Base-by-base conservation (phyloP, 2,329 filamentous ascomycete species). In the Myriosclerotinia duriaeana region DNA sequence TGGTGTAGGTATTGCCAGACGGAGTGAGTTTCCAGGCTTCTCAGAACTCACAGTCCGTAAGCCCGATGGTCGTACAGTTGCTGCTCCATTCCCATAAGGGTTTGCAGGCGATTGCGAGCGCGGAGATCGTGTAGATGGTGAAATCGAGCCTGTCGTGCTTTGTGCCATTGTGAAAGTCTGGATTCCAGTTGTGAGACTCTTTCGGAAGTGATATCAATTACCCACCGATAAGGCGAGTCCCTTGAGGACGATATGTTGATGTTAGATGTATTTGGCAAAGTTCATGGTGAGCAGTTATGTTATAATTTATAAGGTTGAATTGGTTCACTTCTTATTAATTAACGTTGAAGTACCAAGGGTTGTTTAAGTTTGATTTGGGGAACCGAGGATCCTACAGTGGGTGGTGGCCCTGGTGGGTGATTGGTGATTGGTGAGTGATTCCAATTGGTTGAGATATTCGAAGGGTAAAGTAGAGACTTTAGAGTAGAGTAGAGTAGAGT, bases 121-220 rank as follows among this genome's bases (percentile, higher is more conserved):
- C 59, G 76, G 73, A 68, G 67, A 77, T 69, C 66, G 73, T 40
- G 77, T 75, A 73, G 74, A 76, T 30, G 79, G 78, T 52, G 78
- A 78, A 53, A 76, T 67, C 15, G 77, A 77, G 62, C 75, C 76
- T 70, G 77, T 74, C 65, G 66, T 68, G 66, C 58, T 71, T 60
- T 70, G 69, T 67, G 69, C 70, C 74, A 76, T 76, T 55, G 55
- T 70, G 59, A 53, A 53, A 36, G 55, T 63, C 56, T 55, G 30
- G 34, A 34, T 34, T 46, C 42, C 9, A 36, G 6, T 20, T 20
- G 15, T 26, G 22, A 26, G 50, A 42, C 26, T 40, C 34, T 54
- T 15, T 53, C 17, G 36, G 48, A 22, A 22, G 46, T 26, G 36
- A 50, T 50, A 34, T 50, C 60, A 36, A 65, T 58, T 7, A 15